phyloP scores from a whole-genome alignment of 2,329 filamentous ascomycete genomes.

The Hymenotorrendiella dingleyae region DNA sequence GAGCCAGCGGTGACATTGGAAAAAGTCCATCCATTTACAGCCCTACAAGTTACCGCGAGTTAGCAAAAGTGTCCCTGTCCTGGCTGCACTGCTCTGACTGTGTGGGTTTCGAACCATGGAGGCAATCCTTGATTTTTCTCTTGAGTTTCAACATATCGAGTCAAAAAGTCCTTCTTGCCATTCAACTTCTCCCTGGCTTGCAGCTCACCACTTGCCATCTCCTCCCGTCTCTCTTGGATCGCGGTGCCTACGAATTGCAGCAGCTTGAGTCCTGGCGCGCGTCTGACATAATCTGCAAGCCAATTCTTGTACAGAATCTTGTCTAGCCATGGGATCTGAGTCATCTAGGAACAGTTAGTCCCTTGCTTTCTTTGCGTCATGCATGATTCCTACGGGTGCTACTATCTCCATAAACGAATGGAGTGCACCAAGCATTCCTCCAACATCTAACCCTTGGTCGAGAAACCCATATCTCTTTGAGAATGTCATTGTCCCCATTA shows the following conservation, averaged over 20 bases:
- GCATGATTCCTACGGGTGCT: conserved; percentile 22
- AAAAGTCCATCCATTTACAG: conserved; percentile 2
- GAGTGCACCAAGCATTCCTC: conserved; percentile 27
- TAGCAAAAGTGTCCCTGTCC: no score
- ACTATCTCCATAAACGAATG: conserved; percentile 7
- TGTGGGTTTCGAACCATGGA: background rate
- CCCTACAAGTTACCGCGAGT: no score
- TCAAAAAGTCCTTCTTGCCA: conserved; percentile 23
- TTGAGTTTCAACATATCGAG: conserved; percentile 19
- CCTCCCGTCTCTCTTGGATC: conserved; percentile 26
- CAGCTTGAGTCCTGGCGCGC: background rate
- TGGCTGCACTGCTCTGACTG: no score
- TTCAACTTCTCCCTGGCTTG: conserved; percentile 26
- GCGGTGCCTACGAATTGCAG: conserved; percentile 1
- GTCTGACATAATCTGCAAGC: conserved; percentile 1
- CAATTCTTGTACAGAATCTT: conserved; percentile 8
- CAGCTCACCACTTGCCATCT: conserved; percentile 27
- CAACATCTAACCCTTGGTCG: conserved; percentile 29
- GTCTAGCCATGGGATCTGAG: conserved; percentile 17
- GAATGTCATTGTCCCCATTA: conserved; percentile 32
- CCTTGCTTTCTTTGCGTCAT: conserved; percentile 32
- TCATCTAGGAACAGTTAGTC: conserved; percentile 25
- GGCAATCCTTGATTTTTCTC: conserved; percentile 1
- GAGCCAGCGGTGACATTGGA: conserved; percentile 25
- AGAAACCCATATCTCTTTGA: conserved; percentile 30